Base-by-base conservation (phyloP, 2,329 filamentous ascomycete species). In the Aspergillus jensenii region DNA sequence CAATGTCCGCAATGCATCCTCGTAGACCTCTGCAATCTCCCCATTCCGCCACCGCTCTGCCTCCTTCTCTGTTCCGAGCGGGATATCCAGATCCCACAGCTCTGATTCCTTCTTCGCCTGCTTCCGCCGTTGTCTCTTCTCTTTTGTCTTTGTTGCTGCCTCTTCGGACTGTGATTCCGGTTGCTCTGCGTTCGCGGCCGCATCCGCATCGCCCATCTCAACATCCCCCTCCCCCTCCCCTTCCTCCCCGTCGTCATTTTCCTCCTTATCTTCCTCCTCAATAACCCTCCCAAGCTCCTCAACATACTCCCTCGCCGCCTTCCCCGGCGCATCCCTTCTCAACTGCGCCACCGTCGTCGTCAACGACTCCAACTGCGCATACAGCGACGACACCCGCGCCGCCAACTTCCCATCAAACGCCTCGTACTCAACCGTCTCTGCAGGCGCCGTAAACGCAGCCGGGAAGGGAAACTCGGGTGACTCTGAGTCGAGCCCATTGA, bases 191-290 rank as follows among this genome's bases (percentile, higher is more conserved):
- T 33, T 49, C 43, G 52, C 56, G 51, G 65, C 61, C 6, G 52
- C 51, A 39, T 67, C 59, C 21, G 57, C 51, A 35, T 43, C 47
- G 41, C 6, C 6, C 11, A 12, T 17, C 14, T 44, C 51, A 31
- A 62, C 60, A 44, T 54, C 58, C 45, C 68, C 54, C n/a, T 40
- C 54, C 9, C 59, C 51, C 33, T 62, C 60, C 8, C 55, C 52
- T 58, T 71, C 66, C 67, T 84, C 77, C 85, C 88, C 6, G 89
- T 87, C 76, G 89, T 87, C 59, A 82, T 90, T 54, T 21, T 71
- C 72, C 46, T 78, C 73, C 23, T 74, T 70, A 15, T 78, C 75
- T 23, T 79, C 76, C 25, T 69, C 69, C 31, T 69, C 63, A n/a
- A 80, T 61, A 33, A 67, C 67, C 37, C 62, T 64, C 43, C 61